Percentiles rank a stretch among this genome's conserved stretches.
Evolutionary conservation across 139 green algal genomes (phyloP).

Genomic region (Gonium pectorale): DNA sequence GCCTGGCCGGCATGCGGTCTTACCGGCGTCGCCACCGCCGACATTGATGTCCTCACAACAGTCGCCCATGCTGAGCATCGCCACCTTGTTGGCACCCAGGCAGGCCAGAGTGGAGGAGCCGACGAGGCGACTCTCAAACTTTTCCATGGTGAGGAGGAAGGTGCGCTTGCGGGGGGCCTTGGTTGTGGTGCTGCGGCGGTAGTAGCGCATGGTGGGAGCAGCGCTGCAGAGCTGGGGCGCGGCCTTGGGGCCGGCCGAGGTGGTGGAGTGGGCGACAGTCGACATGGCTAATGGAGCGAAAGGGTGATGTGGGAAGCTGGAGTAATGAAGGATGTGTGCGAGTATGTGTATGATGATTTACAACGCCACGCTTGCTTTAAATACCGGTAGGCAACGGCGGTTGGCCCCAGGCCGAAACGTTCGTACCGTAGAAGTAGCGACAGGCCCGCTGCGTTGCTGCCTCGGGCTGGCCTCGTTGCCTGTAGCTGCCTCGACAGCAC

Average conservation of each 20-base stretch:
- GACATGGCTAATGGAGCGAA: background rate
- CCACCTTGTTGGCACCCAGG: background rate
- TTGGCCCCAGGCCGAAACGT: no score
- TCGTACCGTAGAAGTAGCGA: no score
- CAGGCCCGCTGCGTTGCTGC: no score
- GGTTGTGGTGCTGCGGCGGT: constrained; percentile 41
- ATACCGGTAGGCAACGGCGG: no score
- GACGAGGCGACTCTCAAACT: background rate
- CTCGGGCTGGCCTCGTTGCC: no score
- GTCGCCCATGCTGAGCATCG: background rate
- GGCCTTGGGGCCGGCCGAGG: background rate
- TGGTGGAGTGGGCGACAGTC: background rate
- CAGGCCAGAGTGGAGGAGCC: background rate
- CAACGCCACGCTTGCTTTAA: no score
- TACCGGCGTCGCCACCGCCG: background rate
- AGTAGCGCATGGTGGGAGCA: constrained; percentile 14
- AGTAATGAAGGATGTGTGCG: no score
- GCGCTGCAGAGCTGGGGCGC: background rate
- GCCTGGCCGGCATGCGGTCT: no score
- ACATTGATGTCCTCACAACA: background rate
- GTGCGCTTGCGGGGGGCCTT: constrained; percentile 53
- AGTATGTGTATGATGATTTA: no score
- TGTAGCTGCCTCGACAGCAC: no score
- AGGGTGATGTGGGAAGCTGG: no score
- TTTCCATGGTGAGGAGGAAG: constrained; percentile 50